Evolutionary conservation across 208 protist genomes (phyloP).

Genomic region (Trypanosoma cruzi): DNA sequence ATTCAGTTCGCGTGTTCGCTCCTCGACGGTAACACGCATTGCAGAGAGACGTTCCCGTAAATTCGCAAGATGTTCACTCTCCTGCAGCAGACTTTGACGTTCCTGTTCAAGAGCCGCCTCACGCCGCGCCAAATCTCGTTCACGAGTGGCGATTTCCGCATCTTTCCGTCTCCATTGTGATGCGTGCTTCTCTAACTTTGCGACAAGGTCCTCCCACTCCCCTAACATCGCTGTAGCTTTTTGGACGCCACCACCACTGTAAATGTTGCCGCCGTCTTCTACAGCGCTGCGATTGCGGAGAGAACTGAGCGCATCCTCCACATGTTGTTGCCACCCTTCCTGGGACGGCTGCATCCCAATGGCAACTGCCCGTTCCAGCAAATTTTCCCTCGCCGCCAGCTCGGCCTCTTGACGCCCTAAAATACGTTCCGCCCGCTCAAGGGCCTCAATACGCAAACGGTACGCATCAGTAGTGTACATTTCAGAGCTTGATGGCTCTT

Average conservation of each 20-base stretch:
- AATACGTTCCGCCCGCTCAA: conserved; percentile 19
- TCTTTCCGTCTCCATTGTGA: conserved; percentile 5
- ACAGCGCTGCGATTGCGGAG: neutral
- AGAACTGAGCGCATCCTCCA: neutral
- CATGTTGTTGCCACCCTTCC: conserved; percentile 4
- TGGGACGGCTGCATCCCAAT: neutral
- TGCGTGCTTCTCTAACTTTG: conserved; percentile 9
- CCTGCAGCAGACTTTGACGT: neutral
- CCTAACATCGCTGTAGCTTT: neutral
- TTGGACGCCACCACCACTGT: neutral
- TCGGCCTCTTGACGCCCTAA: conserved; percentile 6
- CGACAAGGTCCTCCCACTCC: conserved; percentile 17
- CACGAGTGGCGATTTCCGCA: conserved; percentile 12
- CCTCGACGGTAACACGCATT: conserved; percentile 7
- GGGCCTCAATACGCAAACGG: neutral
- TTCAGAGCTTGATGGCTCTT: neutral
- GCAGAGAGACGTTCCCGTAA: neutral
- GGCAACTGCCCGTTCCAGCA: conserved; percentile 4
- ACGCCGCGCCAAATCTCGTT: neutral
- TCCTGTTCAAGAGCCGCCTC: neutral
- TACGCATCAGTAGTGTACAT: neutral
- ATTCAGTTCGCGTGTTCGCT: conserved; percentile 15
- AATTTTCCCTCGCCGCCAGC: conserved; percentile 1
- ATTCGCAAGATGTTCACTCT: conserved; percentile 1
- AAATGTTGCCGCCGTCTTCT: neutral